Percentiles rank a stretch among this genome's conserved stretches.
Conservation (phyloP, 192 early-diverging fungal species). For the Chytriomyces confervae region DNA sequence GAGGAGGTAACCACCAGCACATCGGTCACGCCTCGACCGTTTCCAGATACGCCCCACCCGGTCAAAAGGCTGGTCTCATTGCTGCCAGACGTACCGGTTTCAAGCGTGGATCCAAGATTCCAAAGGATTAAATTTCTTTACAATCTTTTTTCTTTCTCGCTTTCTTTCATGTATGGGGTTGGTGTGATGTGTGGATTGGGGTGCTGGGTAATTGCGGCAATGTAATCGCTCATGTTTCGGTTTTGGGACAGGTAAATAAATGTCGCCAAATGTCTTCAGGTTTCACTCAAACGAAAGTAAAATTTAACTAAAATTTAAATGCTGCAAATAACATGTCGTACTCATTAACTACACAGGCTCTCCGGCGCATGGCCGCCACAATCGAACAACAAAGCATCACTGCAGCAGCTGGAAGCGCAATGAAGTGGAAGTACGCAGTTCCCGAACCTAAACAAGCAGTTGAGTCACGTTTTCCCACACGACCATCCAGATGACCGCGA, state of each 20-base stretch:
- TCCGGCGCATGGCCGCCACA: not conserved
- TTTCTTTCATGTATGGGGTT: not conserved
- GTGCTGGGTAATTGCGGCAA: no score
- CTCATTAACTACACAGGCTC: not conserved
- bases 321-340: not conserved
- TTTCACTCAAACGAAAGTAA: not conserved
- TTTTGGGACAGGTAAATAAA: no score
- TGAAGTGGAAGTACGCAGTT: constrained; percentile 15
- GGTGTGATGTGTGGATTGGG: no score
- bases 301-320: not conserved
- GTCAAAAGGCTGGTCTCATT: constrained; percentile 94
- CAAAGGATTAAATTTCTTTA: constrained; percentile 58
- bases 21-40: constrained; percentile 99
- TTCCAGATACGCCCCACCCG: constrained; percentile 87
- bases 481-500: not conserved
- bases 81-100: constrained; percentile 98
- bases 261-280: no score
- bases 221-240: no score
- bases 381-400: not conserved
- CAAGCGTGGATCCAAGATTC: constrained; percentile 98
- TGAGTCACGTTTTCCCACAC: not conserved
- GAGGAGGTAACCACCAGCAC: constrained; percentile 99
- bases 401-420: not conserved
- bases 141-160: not conserved
- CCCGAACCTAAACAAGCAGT: not conserved